Base-by-base conservation (phyloP, 83 land plant genomes). In the Diphasiastrum complanatum region DNA sequence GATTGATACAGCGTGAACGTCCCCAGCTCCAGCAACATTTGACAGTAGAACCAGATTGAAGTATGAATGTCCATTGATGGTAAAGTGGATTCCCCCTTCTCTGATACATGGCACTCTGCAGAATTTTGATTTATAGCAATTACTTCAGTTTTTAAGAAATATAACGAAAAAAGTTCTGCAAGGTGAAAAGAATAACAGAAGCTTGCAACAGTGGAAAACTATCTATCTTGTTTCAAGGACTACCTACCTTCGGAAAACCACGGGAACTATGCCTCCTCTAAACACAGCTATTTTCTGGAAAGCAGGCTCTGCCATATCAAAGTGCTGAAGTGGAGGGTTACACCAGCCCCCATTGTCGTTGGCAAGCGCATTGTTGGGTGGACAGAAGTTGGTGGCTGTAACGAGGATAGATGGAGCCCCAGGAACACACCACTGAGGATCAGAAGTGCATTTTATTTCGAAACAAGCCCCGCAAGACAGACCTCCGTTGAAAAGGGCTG, bases 321-420 rank as follows among this genome's bases (percentile, higher is more conserved):
- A 77, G 51, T 77, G 79, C 43, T 71, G 47, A 34, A 27, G 38
- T 6, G 79, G 79, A 0, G 65, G 40, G 57, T 72, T 67, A 64
- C 79, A 77, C 79, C 79, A 77, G 0, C 71, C 78, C 2, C 68
- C 70, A 22, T 47, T n/a, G n/a, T n/a, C n/a, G n/a, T n/a, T n/a
- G n/a, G n/a, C n/a, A n/a, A n/a, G n/a, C n/a, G n/a, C 30, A 12
- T 57, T 50, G 35, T 58, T 62, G 1, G 68, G 77, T 0, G 79
- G 79, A 56, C 79, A 77, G 45, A 31, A 72, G 72, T 77, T 72
- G 26, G 79, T 72, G 23, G 72, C 79, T 11, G 79, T 77, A 23
- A 77, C 71, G 5, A 23, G 49, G 63, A 77, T 51, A 12, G 23
- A 38, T 3, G 33, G 33, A 1, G 69, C 72, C 14, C 38, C 58